Base-by-base conservation (phyloP, 2,329 filamentous ascomycete genomes). In the Neospermospora avenae region DNA sequence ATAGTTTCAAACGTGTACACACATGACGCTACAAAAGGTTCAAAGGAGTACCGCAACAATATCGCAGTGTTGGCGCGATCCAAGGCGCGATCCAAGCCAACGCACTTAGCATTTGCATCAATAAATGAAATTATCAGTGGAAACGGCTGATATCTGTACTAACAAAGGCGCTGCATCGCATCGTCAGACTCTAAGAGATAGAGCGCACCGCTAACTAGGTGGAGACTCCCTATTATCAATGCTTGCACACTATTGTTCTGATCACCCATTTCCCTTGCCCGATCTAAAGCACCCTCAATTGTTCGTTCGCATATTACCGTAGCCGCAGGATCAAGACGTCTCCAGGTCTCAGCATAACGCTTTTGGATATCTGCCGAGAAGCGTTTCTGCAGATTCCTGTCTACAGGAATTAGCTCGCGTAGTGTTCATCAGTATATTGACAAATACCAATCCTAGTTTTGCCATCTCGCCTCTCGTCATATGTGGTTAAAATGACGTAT, bases 211-310 rank as follows among this genome's bases (percentile, higher is more conserved):
- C 84, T 83, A 0, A 86, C 80, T 1, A 87, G 76, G 69, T 86
- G 82, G 65, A 86, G 72, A 70, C 84, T 86, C 1, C 84, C 84
- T 7, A 84, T 87, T 45, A 86, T 76, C n/a, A 85, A 61, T 13
- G 58, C 57, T 37, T 68, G 60, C 42, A 66, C 64, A 39, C 74
- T 69, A 56, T 35, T 61, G 62, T 66, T 56, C 2, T 61, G 8
- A 56, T 60, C 3, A 72, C 57, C 13, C 20, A 83, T 67, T 0
- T 67, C 67, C 8, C 79, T 73, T 3, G 78, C 78, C 42, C 76
- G 73, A 25, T 78, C 74, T 24, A 86, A 76, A 14, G 84, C 81
- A 55, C 82, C 78, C 58, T 83, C 76, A 28, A 85, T 82, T 8
- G 78, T 83, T 4, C 80, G 77, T 24, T 81, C 68, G 3, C 82